Conservation (phyloP, 2,329 filamentous ascomycete species). For the Penicillium psychrosexuale region DNA sequence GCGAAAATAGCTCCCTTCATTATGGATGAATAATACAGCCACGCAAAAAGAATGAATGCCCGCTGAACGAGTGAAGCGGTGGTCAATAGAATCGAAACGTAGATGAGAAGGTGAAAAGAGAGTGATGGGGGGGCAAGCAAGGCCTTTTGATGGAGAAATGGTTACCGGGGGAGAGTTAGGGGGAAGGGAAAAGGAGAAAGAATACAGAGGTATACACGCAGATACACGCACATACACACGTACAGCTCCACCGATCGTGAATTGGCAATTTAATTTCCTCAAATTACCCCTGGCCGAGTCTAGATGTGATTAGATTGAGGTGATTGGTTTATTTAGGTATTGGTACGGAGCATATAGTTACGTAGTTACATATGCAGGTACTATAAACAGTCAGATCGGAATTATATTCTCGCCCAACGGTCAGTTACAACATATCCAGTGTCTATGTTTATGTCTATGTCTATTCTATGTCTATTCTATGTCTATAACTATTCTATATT, state of each 20-base stretch:
- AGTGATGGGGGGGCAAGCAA: conserved; percentile 20
- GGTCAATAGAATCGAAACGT: conserved; percentile 17
- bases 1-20: conserved; percentile 75
- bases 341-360: too few species aligned
- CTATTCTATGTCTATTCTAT: too few species aligned
- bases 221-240: too few species aligned
- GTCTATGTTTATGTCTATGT: too few species aligned
- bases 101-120: conserved; percentile 18
- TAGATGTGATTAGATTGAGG: conserved; percentile 5
- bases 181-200: conserved; percentile 11
- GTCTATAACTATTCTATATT: too few species aligned
- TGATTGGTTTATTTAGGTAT: conserved; percentile 8
- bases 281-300: conserved; percentile 11
- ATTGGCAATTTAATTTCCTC: conserved; percentile 5
- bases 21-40: conserved; percentile 35
- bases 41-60: conserved; percentile 62
- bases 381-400: too few species aligned
- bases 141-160: conserved; percentile 26
- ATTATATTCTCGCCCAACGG: conserved; percentile 1
- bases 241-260: conserved; percentile 15
- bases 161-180: conserved; percentile 14
- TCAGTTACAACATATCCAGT: neutral
- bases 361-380: too few species aligned
- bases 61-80: conserved; percentile 67
- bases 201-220: too few species aligned